Evolutionary conservation across 176 grass and related monocot species (phyloP).

Genomic region (Hsuehochloa calcarea): DNA sequence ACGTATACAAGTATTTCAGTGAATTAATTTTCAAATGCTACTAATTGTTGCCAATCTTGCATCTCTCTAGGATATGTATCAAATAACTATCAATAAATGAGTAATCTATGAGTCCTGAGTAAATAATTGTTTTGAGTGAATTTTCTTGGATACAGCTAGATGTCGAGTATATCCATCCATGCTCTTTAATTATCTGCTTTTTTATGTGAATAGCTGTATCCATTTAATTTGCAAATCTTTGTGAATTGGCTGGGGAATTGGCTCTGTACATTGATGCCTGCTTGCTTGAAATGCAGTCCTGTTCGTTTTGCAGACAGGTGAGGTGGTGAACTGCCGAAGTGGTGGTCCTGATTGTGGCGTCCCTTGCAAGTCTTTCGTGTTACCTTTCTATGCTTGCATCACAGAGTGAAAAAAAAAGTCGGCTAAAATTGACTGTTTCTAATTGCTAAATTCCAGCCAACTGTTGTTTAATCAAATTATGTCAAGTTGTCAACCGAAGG

Average conservation of each 20-base stretch:
- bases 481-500: not conserved
- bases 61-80: not conserved
- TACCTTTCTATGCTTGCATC: not conserved
- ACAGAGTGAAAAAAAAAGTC: not conserved
- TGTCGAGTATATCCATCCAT: not conserved
- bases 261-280: conserved; percentile 15
- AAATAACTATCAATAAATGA: not conserved
- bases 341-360: conserved; percentile 33
- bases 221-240: not conserved
- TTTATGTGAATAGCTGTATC: not conserved
- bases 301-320: not conserved
- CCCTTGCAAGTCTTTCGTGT: conserved; percentile 23
- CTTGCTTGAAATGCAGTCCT: not conserved
- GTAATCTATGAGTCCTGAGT: not conserved
- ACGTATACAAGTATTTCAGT: not conserved
- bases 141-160: not conserved
- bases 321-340: not conserved
- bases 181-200: not conserved
- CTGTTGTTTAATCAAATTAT: not conserved
- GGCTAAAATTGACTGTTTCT: not conserved
- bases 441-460: not conserved
- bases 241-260: not conserved
- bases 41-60: not conserved
- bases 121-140: not conserved
- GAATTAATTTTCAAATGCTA: not conserved